A percentile compares a stretch with the other conserved stretches of the same genome.
Conservation (phyloP, 306 rosid species). For the Medicago ruthenica region DNA sequence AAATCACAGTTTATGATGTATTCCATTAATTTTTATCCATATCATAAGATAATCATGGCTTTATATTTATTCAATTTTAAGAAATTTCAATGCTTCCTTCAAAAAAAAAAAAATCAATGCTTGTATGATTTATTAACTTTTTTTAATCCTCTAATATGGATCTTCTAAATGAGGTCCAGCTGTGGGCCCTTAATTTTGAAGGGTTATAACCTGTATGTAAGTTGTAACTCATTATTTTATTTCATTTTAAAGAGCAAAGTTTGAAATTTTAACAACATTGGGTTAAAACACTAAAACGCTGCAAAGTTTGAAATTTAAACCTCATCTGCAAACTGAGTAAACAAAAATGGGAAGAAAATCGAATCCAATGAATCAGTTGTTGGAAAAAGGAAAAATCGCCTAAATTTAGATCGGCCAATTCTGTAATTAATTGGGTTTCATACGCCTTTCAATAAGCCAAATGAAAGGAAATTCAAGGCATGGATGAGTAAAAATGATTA, state of each 20-base stretch:
- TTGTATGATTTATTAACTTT: no score
- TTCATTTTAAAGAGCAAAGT: no score
- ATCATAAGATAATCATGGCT: background rate
- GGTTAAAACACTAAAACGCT: no score
- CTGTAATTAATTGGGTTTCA: no score
- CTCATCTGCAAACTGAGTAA: background rate
- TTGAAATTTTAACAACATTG: background rate
- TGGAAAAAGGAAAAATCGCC: background rate
- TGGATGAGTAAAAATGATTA: no score
- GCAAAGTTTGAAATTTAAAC: background rate
- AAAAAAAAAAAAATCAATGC: no score
- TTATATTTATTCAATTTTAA: no score
- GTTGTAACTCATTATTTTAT: no score
- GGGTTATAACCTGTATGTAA: no score
- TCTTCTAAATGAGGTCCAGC: background rate
- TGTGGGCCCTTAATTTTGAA: no score
- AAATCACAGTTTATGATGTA: no score
- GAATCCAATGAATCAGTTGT: background rate
- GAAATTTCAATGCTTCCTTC: background rate
- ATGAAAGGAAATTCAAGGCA: background rate
- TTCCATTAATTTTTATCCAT: no score
- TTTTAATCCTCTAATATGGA: background rate
- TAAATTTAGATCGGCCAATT: background rate
- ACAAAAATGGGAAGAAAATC: background rate
- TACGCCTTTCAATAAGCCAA: background rate